A percentile compares a stretch with the other conserved stretches of the same genome.
Evolutionary conservation across 2,329 filamentous ascomycete species (phyloP).

Genomic region (Emmonsiellopsis sp.): DNA sequence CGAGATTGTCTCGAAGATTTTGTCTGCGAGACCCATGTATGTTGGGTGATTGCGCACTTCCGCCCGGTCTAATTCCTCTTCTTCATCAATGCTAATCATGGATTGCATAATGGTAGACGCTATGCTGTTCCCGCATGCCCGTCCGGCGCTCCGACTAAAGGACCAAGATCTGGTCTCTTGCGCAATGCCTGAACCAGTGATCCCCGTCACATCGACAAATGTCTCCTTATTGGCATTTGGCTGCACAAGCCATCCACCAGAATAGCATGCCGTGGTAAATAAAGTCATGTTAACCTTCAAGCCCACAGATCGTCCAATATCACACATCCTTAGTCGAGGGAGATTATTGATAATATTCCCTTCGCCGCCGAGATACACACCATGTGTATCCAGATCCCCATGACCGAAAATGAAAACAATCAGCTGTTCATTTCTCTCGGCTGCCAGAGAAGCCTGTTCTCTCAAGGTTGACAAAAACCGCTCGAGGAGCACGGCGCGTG

Average conservation of each 20-base stretch:
- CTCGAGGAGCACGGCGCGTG: neutral
- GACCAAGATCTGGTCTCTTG: neutral
- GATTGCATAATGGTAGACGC: neutral
- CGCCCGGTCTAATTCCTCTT: neutral
- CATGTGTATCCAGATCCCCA: neutral
- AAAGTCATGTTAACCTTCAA: neutral
- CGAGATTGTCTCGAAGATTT: neutral
- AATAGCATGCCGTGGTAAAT: neutral
- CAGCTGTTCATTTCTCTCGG: neutral
- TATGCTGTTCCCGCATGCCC: neutral
- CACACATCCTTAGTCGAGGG: neutral
- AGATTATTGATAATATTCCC: neutral
- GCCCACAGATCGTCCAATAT: neutral
- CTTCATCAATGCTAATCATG: neutral
- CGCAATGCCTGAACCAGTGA: neutral
- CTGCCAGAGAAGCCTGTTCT: neutral
- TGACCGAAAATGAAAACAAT: neutral
- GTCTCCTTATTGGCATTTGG: neutral
- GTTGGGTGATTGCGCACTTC: neutral
- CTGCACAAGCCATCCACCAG: neutral
- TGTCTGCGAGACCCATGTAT: neutral
- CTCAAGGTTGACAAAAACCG: neutral
- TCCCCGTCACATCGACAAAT: neutral
- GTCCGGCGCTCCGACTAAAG: neutral
- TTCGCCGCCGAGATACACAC: neutral